These are phyloP conservation scores for Geoglossum glabrum DNA, from an alignment of 495 filamentous ascomycete species.

Conservation along the genomic window DNA sequence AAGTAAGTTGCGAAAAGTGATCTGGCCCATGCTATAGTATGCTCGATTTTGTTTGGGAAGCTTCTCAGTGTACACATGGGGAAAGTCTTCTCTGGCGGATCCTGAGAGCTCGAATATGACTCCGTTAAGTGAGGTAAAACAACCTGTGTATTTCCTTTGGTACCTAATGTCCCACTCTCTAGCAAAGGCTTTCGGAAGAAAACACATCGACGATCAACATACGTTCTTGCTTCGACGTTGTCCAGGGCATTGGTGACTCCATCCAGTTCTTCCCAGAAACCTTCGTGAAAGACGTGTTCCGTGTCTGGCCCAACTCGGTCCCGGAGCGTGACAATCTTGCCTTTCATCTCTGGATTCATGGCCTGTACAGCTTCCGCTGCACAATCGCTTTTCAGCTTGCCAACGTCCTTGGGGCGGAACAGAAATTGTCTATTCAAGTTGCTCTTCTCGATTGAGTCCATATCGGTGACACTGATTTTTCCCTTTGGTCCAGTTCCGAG, in stretches of 20 bases:
- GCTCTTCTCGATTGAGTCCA: conserved; percentile 97
- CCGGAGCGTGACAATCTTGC: conserved; percentile 63
- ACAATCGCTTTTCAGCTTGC: conserved; percentile 91
- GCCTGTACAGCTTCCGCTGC: conserved; percentile 68
- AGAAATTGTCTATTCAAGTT: conserved; percentile 97
- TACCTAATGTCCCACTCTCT: conserved; percentile 91
- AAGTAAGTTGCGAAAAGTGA: conserved; percentile 90
- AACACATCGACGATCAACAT: conserved; percentile 92
- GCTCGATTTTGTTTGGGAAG: conserved; percentile 97
- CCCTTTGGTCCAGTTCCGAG: conserved; percentile 75
- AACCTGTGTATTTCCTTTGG: conserved; percentile 96
- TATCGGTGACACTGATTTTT: conserved; percentile 81
- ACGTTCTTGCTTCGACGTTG: conserved; percentile 93
- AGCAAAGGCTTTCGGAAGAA: conserved; percentile 96
- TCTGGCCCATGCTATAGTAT: conserved; percentile 95
- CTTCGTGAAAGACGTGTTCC: conserved; percentile 84
- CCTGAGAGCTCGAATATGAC: conserved; percentile 95
- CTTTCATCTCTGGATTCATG: conserved; percentile 87
- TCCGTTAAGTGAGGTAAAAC: conserved; percentile 80
- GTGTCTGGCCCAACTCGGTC: conserved; percentile 87
- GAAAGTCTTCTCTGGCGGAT: conserved; percentile 96
- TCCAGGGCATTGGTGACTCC: conserved; percentile 93
- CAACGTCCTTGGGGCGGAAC: conserved; percentile 86
- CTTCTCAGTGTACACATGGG: conserved; percentile 95
- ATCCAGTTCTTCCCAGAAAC: conserved; percentile 81